A percentile compares a stretch with the other conserved stretches of the same genome.
Conservation (phyloP, 768 basidiomycete species). For the Mycena albidolilacea region DNA sequence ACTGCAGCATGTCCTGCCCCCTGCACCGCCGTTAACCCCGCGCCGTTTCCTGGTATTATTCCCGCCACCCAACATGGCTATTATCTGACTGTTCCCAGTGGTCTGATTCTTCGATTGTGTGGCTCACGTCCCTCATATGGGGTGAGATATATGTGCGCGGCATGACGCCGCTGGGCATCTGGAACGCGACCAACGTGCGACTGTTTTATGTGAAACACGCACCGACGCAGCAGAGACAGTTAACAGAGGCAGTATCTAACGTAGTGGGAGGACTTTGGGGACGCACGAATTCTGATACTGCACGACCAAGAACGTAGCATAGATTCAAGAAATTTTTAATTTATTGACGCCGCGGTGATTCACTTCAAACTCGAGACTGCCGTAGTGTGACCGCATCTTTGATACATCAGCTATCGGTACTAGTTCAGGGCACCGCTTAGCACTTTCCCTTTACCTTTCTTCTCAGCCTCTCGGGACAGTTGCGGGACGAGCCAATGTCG, state of each 20-base stretch:
- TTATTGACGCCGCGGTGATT: too few relatives aligned
- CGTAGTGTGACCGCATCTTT: background rate
- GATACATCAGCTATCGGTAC: conserved; percentile 12
- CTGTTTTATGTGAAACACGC: conserved; percentile 94
- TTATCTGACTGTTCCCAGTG: conserved; percentile 66
- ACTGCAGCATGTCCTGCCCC: conserved; percentile 82
- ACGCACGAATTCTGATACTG: conserved; percentile 56
- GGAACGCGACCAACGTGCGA: conserved; percentile 91
- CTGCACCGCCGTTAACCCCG: conserved; percentile 72
- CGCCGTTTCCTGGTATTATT: conserved; percentile 81
- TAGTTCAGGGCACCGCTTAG: conserved; percentile 9
- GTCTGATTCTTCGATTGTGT: conserved; percentile 92
- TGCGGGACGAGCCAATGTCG: conserved; percentile 34
- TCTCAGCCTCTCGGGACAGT: conserved; percentile 15
- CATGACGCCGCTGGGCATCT: conserved; percentile 89
- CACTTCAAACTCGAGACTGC: too few relatives aligned
- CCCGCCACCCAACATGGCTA: background rate
- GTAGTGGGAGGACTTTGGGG: conserved; percentile 86
- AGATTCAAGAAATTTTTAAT: background rate
- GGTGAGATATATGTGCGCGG: conserved; percentile 95
- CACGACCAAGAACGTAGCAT: conserved; percentile 31
- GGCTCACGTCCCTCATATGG: conserved; percentile 96
- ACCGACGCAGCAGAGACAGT: conserved; percentile 75
- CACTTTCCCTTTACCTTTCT: conserved; percentile 8
- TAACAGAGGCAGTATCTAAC: conserved; percentile 84